Evolutionary conservation across 2,329 filamentous ascomycete genomes (phyloP), one percentile per base, ranked within the genome.

Genomic region (Dendryphion nanum): DNA sequence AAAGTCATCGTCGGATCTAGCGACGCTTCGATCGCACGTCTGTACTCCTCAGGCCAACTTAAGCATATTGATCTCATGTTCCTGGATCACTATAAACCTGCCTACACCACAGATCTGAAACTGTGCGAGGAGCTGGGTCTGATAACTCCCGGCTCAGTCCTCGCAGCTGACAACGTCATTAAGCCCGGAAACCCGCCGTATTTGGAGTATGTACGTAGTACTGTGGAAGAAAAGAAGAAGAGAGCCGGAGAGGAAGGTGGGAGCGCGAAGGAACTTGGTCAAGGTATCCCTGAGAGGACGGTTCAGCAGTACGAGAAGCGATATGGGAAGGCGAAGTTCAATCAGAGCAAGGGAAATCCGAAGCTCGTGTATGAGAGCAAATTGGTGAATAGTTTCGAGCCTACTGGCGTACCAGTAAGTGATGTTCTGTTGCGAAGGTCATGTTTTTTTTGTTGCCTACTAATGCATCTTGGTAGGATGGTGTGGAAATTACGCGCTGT

Each of bases 11-110:
- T 89, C 17, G 87, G 86, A 4, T 73, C 81, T 4, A 85, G 83
- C 47, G 78, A 83, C 42, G 71, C 74, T n/a, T 82, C 81, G 0
- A 71, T 91, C 31, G 72, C 75, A 33, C 75, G 78, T 4, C 70
- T 91, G 4, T 72, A 81, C 45, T 53, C 67, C 1, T 61, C 70
- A 3, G 79, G 79, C 0, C 53, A 59, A 4, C 59, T 89, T 17
- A 64, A 71, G 17, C 72, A 75, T 31, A 78, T 89, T 42, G 85
- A 89, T 51, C 66, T 90, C 26, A 70, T 89, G 63, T 91, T 93
- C 62, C 68, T 93, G 23, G 88, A 93, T 54, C 87, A 93, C 62
- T 83, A 84, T 65, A 90, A 91, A 64, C 83, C 84, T 1, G 78
- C 82, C 0, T 93, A 91, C 59, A 79, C 77, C 1, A 75, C 78